Evolutionary conservation across 1,284 basidiomycete genomes (phyloP).

Genomic region (Trametes versicolor): DNA sequence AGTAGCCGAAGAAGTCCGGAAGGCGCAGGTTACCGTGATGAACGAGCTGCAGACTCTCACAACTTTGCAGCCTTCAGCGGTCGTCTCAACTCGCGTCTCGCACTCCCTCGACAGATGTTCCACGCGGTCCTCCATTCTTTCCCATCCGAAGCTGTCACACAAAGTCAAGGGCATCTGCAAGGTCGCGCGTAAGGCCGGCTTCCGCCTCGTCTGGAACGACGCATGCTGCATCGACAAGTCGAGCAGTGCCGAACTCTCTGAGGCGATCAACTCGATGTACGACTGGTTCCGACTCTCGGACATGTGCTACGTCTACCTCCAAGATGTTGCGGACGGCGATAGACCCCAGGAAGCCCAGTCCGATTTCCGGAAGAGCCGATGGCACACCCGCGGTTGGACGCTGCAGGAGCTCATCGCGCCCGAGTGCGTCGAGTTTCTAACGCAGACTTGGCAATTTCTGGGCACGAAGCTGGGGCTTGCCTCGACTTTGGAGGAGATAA

Average conservation of each 20-base stretch:
- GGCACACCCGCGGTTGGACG: slow-evolving; percentile 7
- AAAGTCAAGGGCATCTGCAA: slow-evolving; percentile 1
- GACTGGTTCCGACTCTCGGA: neutral
- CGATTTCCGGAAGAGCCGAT: neutral
- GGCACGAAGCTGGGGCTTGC: slow-evolving; percentile 16
- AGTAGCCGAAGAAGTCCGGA: neutral
- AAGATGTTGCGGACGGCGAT: neutral
- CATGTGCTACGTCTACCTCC: slow-evolving; percentile 4
- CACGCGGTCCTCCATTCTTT: neutral
- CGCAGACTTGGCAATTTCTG: slow-evolving; percentile 6
- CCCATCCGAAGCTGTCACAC: neutral
- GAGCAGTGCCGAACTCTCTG: slow-evolving; percentile 1
- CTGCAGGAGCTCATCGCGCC: slow-evolving; percentile 23
- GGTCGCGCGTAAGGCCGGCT: slow-evolving; percentile 4
- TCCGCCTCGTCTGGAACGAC: slow-evolving; percentile 5
- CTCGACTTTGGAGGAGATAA: slow-evolving; percentile 4
- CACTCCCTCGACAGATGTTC: neutral
- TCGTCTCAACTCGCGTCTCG: neutral
- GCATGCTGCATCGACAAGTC: slow-evolving; percentile 5
- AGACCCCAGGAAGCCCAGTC: neutral
- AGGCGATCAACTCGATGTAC: slow-evolving; percentile 9
- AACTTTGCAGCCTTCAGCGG: neutral
- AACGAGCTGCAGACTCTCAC: neutral
- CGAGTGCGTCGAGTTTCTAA: slow-evolving; percentile 11
- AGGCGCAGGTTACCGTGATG: neutral